Conservation (phyloP, 352 stramenopile species). For the Globisporangium nunn region DNA sequence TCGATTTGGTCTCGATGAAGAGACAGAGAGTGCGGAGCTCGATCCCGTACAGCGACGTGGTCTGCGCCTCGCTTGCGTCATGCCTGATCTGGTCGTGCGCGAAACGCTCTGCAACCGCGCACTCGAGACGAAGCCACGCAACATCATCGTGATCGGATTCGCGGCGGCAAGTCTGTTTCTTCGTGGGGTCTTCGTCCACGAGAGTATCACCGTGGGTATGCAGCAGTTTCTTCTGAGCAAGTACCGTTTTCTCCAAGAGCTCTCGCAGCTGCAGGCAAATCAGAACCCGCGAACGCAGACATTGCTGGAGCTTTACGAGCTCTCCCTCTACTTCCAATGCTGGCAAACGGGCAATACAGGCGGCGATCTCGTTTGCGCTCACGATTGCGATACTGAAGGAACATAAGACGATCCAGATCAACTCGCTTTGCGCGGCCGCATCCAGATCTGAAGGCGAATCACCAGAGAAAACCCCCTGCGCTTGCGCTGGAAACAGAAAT, state of each 20-base stretch:
- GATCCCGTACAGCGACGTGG: slow-evolving; percentile 42
- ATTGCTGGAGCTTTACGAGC: slow-evolving; percentile 5
- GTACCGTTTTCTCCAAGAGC: slow-evolving; percentile 30
- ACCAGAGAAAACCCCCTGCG: slow-evolving; percentile 9
- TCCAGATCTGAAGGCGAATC: slow-evolving; percentile 8
- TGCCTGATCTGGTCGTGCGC: slow-evolving; percentile 22
- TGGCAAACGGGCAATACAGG: neutral
- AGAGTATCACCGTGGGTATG: neutral
- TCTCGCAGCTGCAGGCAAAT: slow-evolving; percentile 39
- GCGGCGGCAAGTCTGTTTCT: neutral
- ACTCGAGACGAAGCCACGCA: slow-evolving; percentile 26
- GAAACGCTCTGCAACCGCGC: slow-evolving; percentile 27
- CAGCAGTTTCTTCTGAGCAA: slow-evolving; percentile 21
- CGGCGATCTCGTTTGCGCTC: slow-evolving; percentile 15
- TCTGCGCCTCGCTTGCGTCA: slow-evolving; percentile 20
- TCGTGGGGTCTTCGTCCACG: neutral
- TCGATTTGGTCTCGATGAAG: slow-evolving; percentile 35
- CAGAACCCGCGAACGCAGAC: slow-evolving; percentile 22
- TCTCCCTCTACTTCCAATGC: neutral
- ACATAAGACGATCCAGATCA: slow-evolving; percentile 53
- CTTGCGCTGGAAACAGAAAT: slow-evolving; percentile 33
- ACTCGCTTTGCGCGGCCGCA: slow-evolving; percentile 13
- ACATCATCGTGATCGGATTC: slow-evolving; percentile 15
- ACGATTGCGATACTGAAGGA: slow-evolving; percentile 34
- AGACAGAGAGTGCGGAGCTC: slow-evolving; percentile 43